These are phyloP conservation scores for Leccinum arenicola DNA, from an alignment of 768 basidiomycete species.

Conservation along the genomic window DNA sequence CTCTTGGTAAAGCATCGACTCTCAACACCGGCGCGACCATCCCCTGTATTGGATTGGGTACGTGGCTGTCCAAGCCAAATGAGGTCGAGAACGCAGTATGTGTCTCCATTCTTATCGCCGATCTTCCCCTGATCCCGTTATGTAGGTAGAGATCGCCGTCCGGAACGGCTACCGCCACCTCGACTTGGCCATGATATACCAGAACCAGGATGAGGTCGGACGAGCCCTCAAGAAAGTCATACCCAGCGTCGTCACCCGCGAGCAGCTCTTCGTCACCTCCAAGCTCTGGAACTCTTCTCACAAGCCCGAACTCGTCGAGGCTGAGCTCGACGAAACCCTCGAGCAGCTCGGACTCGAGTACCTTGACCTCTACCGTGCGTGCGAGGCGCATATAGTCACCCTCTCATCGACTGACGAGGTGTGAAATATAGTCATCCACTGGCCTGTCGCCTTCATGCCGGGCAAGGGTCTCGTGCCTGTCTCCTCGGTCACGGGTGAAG, in stretches of 20 bases:
- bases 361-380: conserved; percentile 76
- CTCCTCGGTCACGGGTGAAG: conserved; percentile 41
- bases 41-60: conserved; percentile 80
- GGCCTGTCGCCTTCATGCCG: conserved; percentile 69
- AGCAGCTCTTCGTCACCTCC: conserved; percentile 78
- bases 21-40: conserved; percentile 51
- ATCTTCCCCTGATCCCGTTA: background rate
- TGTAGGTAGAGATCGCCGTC: conserved; percentile 72
- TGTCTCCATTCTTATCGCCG: background rate
- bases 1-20: conserved; percentile 35
- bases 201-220: conserved; percentile 78
- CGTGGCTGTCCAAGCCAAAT: conserved; percentile 72
- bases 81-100: conserved; percentile 74
- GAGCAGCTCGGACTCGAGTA: conserved; percentile 70
- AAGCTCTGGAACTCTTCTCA: conserved; percentile 84
- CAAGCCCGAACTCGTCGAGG: conserved; percentile 62
- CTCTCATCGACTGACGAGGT: background rate
- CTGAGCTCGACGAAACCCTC: conserved; percentile 74
- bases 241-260: conserved; percentile 71
- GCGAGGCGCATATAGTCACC: conserved; percentile 1
- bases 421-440: conserved; percentile 60
- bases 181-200: conserved; percentile 78
- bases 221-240: conserved; percentile 74
- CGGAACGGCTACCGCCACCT: conserved; percentile 79
- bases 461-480: conserved; percentile 55